Percentiles rank a stretch among this genome's conserved stretches.
Evolutionary conservation across 2,329 filamentous ascomycete species (phyloP).

Genomic region (Diaporthe longicolla): DNA sequence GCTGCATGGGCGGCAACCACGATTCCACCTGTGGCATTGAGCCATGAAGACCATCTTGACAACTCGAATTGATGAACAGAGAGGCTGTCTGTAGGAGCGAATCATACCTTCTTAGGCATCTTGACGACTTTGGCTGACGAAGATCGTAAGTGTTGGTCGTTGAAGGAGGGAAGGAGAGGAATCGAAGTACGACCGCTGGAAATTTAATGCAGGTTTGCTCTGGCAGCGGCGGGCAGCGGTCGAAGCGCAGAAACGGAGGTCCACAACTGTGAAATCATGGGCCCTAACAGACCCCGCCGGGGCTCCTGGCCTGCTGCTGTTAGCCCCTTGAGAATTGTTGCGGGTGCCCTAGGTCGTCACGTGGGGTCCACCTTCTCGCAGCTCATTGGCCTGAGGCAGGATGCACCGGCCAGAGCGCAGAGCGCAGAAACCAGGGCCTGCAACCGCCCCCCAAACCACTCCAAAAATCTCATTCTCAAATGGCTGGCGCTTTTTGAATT

Average conservation of each 20-base stretch:
- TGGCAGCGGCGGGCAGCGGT: background rate
- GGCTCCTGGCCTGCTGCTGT: background rate
- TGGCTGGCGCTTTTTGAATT: background rate
- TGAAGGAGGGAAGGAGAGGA: constrained; percentile 4
- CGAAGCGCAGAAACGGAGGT: background rate
- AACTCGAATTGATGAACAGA: background rate
- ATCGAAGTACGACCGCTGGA: background rate
- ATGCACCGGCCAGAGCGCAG: background rate
- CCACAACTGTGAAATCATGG: constrained; percentile 2
- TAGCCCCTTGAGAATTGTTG: background rate
- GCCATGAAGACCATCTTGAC: background rate
- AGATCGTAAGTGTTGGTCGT: constrained; percentile 50
- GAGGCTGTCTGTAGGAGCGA: background rate
- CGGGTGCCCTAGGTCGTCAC: constrained; percentile 8
- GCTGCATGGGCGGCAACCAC: background rate
- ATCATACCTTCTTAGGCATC: constrained; percentile 79
- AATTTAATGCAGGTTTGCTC: constrained; percentile 34
- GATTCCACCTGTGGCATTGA: background rate
- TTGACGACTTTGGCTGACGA: constrained; percentile 64
- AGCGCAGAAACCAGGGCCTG: background rate
- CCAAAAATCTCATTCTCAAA: constrained; percentile 22
- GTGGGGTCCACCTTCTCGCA: background rate
- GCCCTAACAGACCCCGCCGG: background rate
- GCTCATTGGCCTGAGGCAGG: background rate
- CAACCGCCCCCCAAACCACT: constrained; percentile 7